phyloP scores from a whole-genome alignment of 1,284 basidiomycete genomes.

The Moesziomyces globuligerus region DNA sequence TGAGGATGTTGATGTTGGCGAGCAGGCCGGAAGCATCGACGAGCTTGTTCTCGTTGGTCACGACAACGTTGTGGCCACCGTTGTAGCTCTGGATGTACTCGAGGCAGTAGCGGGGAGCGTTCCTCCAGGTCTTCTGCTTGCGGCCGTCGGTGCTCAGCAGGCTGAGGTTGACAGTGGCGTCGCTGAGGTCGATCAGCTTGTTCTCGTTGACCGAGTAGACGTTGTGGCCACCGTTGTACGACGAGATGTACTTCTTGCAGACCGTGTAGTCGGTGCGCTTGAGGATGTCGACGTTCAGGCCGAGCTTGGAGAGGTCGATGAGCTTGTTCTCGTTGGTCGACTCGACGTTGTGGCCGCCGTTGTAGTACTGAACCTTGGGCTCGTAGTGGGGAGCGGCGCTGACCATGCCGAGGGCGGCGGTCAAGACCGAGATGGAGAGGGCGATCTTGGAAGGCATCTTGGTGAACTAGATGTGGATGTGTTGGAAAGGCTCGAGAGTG shows the following conservation, averaged over 20 bases:
- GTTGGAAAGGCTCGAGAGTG: conserved; percentile 1
- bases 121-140: conserved; percentile 29
- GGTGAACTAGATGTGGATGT: conserved; percentile 1
- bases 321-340: conserved; percentile 43
- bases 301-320: conserved; percentile 28
- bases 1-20: conserved; percentile 25
- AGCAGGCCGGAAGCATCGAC: conserved; percentile 37
- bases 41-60: conserved; percentile 49
- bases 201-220: conserved; percentile 50
- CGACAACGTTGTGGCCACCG: conserved; percentile 46
- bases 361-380: conserved; percentile 21
- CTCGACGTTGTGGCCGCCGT: conserved; percentile 43
- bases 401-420: conserved; percentile 45
- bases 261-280: conserved; percentile 36
- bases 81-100: conserved; percentile 50
- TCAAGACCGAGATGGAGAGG: conserved; percentile 36
- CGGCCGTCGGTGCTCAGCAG: conserved; percentile 33
- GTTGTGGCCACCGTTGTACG: conserved; percentile 54
- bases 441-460: conserved; percentile 51
- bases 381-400: conserved; percentile 37
- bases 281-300: conserved; percentile 27
- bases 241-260: conserved; percentile 46
- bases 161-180: conserved; percentile 38
- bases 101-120: conserved; percentile 31
- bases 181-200: conserved; percentile 46